These are phyloP conservation scores for Sphagnum magellanicum DNA, from an alignment of 228 moss, liverwort and hornwort genomes.

Conservation along the genomic window DNA sequence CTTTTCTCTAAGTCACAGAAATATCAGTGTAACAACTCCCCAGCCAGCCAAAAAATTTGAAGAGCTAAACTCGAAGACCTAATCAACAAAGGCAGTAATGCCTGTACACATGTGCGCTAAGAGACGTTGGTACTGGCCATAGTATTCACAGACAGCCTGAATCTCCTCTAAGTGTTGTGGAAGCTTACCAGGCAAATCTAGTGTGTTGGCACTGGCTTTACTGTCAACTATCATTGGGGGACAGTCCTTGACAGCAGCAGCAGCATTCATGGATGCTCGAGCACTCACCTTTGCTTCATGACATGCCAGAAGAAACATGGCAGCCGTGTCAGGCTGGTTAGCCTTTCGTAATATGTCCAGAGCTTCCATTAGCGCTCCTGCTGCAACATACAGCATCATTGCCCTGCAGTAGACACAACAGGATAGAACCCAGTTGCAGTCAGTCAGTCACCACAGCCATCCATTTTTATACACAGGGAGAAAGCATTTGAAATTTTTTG, in stretches of 20 bases:
- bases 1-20: too few species aligned
- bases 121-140: constrained; percentile 89
- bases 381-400: constrained; percentile 88
- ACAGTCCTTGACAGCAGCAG: too few species aligned
- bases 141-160: constrained; percentile 92
- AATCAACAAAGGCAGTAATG: constrained; percentile 57
- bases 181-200: constrained; percentile 81
- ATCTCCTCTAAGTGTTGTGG: constrained; percentile 61
- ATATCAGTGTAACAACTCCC: too few species aligned
- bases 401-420: constrained; percentile 40
- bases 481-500: not conserved
- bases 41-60: too few species aligned
- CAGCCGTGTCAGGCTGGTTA: constrained; percentile 92
- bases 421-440: not conserved
- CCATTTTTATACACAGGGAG: not conserved
- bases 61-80: not conserved
- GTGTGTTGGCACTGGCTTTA: constrained; percentile 6
- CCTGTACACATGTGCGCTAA: constrained; percentile 80
- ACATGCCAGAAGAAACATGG: constrained; percentile 88
- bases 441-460: not conserved
- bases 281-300: constrained; percentile 68
- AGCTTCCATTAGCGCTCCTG: constrained; percentile 78
- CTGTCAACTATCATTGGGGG: not conserved
- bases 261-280: too few species aligned
- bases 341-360: constrained; percentile 77